phyloP scores from a whole-genome alignment of 2,329 filamentous ascomycete genomes.

The Penicillium sp. region DNA sequence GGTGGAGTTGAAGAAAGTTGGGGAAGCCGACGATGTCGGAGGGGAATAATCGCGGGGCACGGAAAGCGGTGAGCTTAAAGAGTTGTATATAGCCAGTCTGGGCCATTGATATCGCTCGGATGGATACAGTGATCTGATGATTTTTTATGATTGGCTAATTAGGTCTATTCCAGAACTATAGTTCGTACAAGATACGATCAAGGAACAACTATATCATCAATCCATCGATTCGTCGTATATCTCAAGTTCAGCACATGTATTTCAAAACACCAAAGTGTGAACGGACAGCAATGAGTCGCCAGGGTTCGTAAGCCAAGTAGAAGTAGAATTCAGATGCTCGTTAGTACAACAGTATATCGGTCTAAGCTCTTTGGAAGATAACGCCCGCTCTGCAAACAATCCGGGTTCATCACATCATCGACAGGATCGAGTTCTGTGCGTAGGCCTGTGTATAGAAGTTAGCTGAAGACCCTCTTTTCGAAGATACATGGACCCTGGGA shows the following conservation, averaged over 20 bases:
- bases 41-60: slow-evolving; percentile 28
- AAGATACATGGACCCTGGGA: neutral
- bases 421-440: slow-evolving; percentile 81
- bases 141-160: neutral
- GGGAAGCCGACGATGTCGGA: slow-evolving; percentile 24
- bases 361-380: slow-evolving; percentile 36
- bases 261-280: neutral
- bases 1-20: slow-evolving; percentile 20
- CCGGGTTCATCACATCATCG: slow-evolving; percentile 63
- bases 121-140: neutral
- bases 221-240: slow-evolving; percentile 6
- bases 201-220: neutral
- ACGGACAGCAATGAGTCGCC: neutral
- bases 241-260: neutral
- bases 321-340: slow-evolving; percentile 16
- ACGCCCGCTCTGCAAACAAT: slow-evolving; percentile 32
- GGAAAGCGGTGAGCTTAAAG: slow-evolving; percentile 23
- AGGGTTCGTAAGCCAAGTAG: slow-evolving; percentile 2
- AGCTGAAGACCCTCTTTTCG: slow-evolving; percentile 11
- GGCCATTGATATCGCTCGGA: neutral
- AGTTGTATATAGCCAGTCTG: neutral
- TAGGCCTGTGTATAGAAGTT: slow-evolving; percentile 66
- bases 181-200: neutral
- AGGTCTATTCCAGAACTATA: neutral
- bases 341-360: slow-evolving; percentile 26